Base-by-base conservation (phyloP, 768 basidiomycete genomes). In the Ephemerocybe angulata region DNA sequence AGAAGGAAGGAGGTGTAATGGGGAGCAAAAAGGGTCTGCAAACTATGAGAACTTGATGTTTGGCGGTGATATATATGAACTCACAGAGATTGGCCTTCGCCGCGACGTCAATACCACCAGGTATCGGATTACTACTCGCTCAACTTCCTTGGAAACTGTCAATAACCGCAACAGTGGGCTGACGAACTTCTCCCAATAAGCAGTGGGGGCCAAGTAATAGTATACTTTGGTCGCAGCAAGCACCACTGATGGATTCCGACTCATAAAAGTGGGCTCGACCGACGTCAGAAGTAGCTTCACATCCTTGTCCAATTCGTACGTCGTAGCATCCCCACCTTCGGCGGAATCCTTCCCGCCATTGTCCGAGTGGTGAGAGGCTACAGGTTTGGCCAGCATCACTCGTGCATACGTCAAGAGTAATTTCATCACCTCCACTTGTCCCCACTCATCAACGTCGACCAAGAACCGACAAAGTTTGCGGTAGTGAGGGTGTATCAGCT, bases 361-460 rank as follows among this genome's bases (percentile, higher is more conserved):
- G n/a, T 30, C 11, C 50, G 62, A 7, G 67, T 70, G 3, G 63
- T 66, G 8, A 69, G 65, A 19, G 70, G 60, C 1, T 67, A 69
- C 10, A 91, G 87, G 58, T 85, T 76, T 1, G 83, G 80, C n/a
- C 29, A 97, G 76, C 92, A 96, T 95, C 0, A 79, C 81, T 49
- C 95, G 75, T 2, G 83, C 90, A 65, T 99, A 99, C 55, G 90
- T 76, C 53, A 86, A 70, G 29, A 99, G 77, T 13, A 98, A 76
- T 41, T 86, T 80, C 57, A 96, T 76, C 19, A 93, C 69, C 43
- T 86, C 82, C 5, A 88, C 82, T 68, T 98, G 97, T 0, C 93
- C 94, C 97, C 97, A 99, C 67, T 97, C 96, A 62, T 99, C 97
- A 3, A 88, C 86, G 62, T 99, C 94, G 30, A 93, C 79, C 2